These are phyloP conservation scores for Cornus kousa DNA, from an alignment of 148 eudicot species.

Conservation along the genomic window DNA sequence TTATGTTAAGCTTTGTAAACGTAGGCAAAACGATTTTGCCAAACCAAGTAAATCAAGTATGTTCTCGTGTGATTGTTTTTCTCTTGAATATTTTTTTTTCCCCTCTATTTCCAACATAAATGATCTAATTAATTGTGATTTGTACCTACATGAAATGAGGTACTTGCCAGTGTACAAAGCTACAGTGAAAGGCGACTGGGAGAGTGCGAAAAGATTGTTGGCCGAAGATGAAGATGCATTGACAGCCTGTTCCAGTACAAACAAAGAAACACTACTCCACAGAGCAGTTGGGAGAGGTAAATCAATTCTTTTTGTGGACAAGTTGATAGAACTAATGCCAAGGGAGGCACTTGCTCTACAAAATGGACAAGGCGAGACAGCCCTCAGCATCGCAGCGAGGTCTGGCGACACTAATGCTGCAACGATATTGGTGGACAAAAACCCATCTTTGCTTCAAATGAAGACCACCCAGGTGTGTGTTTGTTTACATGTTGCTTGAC, in stretches of 20 bases:
- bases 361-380: neutral
- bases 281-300: slow-evolving; percentile 15
- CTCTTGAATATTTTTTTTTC: too few species aligned
- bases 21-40: too few species aligned
- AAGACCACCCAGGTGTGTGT: too few species aligned
- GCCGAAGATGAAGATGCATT: slow-evolving; percentile 2
- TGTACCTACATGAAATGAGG: neutral
- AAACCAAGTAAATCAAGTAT: too few species aligned
- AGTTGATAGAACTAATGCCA: slow-evolving; percentile 14
- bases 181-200: neutral
- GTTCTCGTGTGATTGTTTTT: too few species aligned
- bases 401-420: neutral
- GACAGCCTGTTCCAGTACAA: neutral
- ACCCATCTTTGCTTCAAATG: neutral
- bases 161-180: neutral
- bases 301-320: slow-evolving; percentile 17
- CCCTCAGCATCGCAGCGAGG: neutral
- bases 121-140: too few species aligned
- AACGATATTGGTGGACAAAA: neutral
- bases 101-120: too few species aligned
- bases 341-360: neutral
- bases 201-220: slow-evolving; percentile 8
- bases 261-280: slow-evolving; percentile 9
- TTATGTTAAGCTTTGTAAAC: too few species aligned
- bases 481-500: too few species aligned